A percentile compares a stretch with the other conserved stretches of the same genome.
Evolutionary conservation across 148 eudicot genomes (phyloP).

Genomic region (Dysphania ambrosioides): DNA sequence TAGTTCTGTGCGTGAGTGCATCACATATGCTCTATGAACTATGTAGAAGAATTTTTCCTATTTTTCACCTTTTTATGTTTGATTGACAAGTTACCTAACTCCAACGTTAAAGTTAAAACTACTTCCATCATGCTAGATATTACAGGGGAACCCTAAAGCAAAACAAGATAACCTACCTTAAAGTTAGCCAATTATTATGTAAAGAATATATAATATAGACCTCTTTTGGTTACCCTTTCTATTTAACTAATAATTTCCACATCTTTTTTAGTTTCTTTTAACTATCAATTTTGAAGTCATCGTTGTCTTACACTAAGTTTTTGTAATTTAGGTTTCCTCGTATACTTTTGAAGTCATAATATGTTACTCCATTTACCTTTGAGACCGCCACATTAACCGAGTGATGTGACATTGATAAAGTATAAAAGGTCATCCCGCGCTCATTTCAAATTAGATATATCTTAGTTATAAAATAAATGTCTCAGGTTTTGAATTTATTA

Average conservation of each 20-base stretch:
- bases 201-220: slow-evolving; percentile 1
- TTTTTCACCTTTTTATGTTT: slow-evolving; percentile 11
- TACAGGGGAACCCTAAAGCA: slow-evolving; percentile 6
- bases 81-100: slow-evolving; percentile 33
- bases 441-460: too few species aligned
- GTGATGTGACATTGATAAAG: too few species aligned
- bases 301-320: not conserved
- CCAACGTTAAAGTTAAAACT: slow-evolving; percentile 29
- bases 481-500: too few species aligned
- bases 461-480: too few species aligned
- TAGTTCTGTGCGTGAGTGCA: not conserved
- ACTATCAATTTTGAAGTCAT: not conserved
- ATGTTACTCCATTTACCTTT: too few species aligned
- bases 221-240: not conserved
- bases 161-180: slow-evolving; percentile 24
- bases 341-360: too few species aligned
- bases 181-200: slow-evolving; percentile 20
- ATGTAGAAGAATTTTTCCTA: not conserved
- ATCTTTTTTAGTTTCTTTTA: not conserved
- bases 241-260: not conserved
- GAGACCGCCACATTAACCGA: too few species aligned
- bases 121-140: slow-evolving; percentile 21
- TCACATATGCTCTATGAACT: not conserved
- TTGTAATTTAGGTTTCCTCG: not conserved
- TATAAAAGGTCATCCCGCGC: too few species aligned